Base-by-base conservation (phyloP, 768 basidiomycete genomes). In the Hirschioporus abietinus region DNA sequence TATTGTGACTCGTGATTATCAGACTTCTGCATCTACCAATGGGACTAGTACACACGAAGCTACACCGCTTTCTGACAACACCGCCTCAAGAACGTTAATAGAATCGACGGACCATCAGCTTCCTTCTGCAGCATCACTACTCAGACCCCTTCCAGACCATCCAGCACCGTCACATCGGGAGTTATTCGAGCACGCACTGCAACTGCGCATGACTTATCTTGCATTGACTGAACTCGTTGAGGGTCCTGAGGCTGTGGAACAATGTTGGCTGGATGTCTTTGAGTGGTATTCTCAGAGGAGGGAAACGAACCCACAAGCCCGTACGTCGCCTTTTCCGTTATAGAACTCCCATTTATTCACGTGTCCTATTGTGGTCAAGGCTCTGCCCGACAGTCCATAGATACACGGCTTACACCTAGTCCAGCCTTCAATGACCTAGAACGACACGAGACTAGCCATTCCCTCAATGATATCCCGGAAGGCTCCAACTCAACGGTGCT, bases 191-290 rank as follows among this genome's bases (percentile, higher is more conserved):
- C 82, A 89, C 64, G 88, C 91, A 23, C 78, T 97, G 60, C 91
- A 97, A 75, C 76, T 98, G 35, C 82, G 95, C 34, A 92, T 96
- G 84, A 92, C 95, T 0, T 89, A 92, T 72, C 87, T 90, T 62
- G 86, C 89, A 7, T 78, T 98, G 63, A 83, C 84, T 20, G 97
- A 99, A 77, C 84, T 89, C 36, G 83, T 91, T 20, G 90, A 95
- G 42, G 96, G 97, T 0, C 83, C 94, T 0, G 93, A 96, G 71
- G 86, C 87, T 57, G 95, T 95, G 0, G 88, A 91, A 68, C 78
- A 79, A 20, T 88, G 86, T 66, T 95, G 94, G 86, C 80, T 94
- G 18, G 93, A 94, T 27, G 83, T 94, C 8, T 96, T 96, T 75
- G 79, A 84, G 5, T 97, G 92, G 91, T 88, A 95, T 72, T 88